Base-by-base conservation (phyloP, 2,329 filamentous ascomycete species). In the Cucurbitaria berberidis region DNA sequence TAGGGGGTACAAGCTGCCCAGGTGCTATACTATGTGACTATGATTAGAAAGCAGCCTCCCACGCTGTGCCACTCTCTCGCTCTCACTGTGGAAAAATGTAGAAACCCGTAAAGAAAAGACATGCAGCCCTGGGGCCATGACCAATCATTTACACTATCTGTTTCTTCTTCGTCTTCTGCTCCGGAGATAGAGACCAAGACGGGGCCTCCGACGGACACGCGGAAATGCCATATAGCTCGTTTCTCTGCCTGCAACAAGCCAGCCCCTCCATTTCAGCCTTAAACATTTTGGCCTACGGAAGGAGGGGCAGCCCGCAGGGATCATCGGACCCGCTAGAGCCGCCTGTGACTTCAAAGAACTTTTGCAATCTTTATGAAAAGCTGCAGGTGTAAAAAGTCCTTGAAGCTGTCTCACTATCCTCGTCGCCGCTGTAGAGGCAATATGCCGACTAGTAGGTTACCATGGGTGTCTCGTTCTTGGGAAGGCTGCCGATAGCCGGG, bases 221-320 rank as follows among this genome's bases (percentile, higher is more conserved):
- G 53, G 50, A 57, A 48, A 55, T 57, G 51, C 53, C n/a, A n/a
- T 53, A 24, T 22, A 29, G 45, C 36, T 51, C 36, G 39, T 40
- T n/a, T 27, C 22, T 27, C 39, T 30, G 18, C 35, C 30, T 24
- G 40, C 21, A 34, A n/a, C n/a, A n/a, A n/a, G n/a, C 39, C 41
- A 43, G 57, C 54, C 51, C 59, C 52, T 58, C 57, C 53, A 52
- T 45, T 42, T 59, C 60, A 60, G 57, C 60, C 59, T 58, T 60
- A 51, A n/a, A 52, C 44, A 49, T 48, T 41, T n/a, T 48, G 51
- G 42, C 55, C 56, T 52, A 60, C 51, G 52, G 47, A 58, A 56
- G 47, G 60, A 56, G 57, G 57, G 57, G 60, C 54, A 55, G 45
- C 48, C 45, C 41, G 43, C 51, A 56, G 51, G 50, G 50, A 44